These are phyloP conservation scores for Ceriops decandra DNA, from an alignment of 345 rosid genomes.

Conservation along the genomic window DNA sequence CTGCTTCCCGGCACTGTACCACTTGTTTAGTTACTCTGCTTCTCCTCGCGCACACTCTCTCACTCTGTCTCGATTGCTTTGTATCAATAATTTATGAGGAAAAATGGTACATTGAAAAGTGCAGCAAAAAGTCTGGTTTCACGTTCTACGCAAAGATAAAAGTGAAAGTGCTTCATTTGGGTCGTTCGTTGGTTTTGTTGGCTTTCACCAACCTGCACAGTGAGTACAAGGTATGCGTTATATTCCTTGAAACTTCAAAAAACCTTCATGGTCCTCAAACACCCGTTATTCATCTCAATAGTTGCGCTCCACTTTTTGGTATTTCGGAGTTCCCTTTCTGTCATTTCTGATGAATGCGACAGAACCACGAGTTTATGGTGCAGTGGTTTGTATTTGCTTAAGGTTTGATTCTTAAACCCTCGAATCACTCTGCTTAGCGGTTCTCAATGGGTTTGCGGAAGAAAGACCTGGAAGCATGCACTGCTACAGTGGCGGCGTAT, in stretches of 20 bases:
- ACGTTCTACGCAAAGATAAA: conserved; percentile 30
- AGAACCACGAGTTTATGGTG: not conserved
- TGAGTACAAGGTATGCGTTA: conserved; percentile 23
- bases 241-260: conserved; percentile 16
- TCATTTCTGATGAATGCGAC: conserved; percentile 18
- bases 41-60: conserved; percentile 1
- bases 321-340: conserved; percentile 1
- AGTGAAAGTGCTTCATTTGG: conserved; percentile 35
- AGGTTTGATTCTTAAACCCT: not conserved
- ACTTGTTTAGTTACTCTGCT: conserved; percentile 9
- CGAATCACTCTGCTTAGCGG: not conserved
- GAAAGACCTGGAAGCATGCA: conserved; percentile 8
- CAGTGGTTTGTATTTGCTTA: not conserved
- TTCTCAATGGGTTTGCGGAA: conserved; percentile 14
- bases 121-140: not conserved
- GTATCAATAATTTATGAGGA: not conserved
- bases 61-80: conserved; percentile 5
- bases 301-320: not conserved
- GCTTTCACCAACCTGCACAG: conserved; percentile 31
- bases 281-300: not conserved
- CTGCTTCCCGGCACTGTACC: conserved; percentile 13
- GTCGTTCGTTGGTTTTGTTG: conserved; percentile 26
- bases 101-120: not conserved
- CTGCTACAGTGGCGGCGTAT: too few species aligned
- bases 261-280: conserved; percentile 8